Conservation (phyloP, 2,329 filamentous ascomycete genomes). For the Ophiostoma piceae region DNA sequence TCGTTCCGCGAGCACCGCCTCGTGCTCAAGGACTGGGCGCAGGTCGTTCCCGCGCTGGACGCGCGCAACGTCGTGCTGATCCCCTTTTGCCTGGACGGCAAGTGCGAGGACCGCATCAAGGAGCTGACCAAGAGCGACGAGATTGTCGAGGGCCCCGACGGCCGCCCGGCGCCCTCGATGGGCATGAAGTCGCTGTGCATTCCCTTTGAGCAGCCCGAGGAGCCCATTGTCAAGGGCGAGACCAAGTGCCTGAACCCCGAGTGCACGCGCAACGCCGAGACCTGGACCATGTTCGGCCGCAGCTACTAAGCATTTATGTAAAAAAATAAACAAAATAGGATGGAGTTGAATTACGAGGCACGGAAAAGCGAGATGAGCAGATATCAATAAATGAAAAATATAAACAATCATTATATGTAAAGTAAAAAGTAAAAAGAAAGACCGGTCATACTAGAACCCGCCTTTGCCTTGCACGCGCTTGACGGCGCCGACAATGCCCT, state of each 20-base stretch:
- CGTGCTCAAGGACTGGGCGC: slow-evolving; percentile 77
- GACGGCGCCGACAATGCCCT: slow-evolving; percentile 52
- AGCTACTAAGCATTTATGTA: slow-evolving; percentile 47
- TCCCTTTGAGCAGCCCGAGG: slow-evolving; percentile 75
- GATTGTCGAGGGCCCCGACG: slow-evolving; percentile 44
- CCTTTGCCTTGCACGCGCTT: slow-evolving; percentile 53
- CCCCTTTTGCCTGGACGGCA: slow-evolving; percentile 73
- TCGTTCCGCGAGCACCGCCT: slow-evolving; percentile 77
- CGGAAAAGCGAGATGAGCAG: not conserved
- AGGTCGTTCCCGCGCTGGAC: slow-evolving; percentile 86
- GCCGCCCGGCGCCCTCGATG: slow-evolving; percentile 53
- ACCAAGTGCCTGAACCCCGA: slow-evolving; percentile 91
- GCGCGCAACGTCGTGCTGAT: slow-evolving; percentile 89
- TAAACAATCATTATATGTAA: not conserved
- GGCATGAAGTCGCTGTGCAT: slow-evolving; percentile 69
- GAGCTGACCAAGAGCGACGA: slow-evolving; percentile 77
- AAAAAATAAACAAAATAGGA: not conserved
- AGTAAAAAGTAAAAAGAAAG: too few relatives aligned
- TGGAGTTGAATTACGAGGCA: not conserved
- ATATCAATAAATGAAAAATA: not conserved
- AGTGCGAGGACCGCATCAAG: slow-evolving; percentile 94
- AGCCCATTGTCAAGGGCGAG: slow-evolving; percentile 68
- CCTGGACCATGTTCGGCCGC: slow-evolving; percentile 90
- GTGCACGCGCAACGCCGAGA: slow-evolving; percentile 68
- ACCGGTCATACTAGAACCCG: slow-evolving; percentile 41